A percentile compares a stretch with the other conserved stretches of the same genome.
phyloP scores from a whole-genome alignment of 768 basidiomycete species.

The Tubosaeta sp. region DNA sequence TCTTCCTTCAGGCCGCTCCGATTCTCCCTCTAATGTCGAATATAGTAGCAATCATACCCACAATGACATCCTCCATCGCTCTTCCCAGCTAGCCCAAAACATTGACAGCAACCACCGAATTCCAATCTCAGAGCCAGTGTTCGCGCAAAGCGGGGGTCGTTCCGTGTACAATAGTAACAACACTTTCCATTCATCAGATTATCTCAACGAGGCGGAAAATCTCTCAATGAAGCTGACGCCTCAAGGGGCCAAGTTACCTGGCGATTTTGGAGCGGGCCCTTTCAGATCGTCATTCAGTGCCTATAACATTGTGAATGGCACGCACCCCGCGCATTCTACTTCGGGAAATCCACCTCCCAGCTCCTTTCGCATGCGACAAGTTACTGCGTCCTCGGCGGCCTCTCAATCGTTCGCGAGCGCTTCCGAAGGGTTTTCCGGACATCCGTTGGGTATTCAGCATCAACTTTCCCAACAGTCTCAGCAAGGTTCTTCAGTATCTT shows the following conservation, averaged over 20 bases:
- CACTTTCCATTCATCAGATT: conserved; percentile 32
- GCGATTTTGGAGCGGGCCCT: conserved; percentile 34
- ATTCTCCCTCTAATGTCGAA: conserved; percentile 44
- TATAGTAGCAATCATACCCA: conserved; percentile 35
- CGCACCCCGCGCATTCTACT: conserved; percentile 19
- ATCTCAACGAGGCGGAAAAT: conserved; percentile 30
- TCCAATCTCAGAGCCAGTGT: conserved; percentile 26
- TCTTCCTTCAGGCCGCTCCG: conserved; percentile 44
- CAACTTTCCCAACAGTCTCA: conserved; percentile 35
- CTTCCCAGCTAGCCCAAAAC: conserved; percentile 24
- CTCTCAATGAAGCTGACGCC: conserved; percentile 31
- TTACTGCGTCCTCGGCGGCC: conserved; percentile 22
- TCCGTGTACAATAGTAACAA: conserved; percentile 41
- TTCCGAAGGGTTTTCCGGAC: conserved; percentile 24
- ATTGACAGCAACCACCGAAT: conserved; percentile 34
- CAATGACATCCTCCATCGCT: conserved; percentile 27
- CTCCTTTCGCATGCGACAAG: conserved; percentile 36
- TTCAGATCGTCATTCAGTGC: conserved; percentile 36
- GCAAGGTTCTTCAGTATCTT: conserved; percentile 21
- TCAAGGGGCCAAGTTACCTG: conserved; percentile 25
- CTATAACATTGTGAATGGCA: conserved; percentile 25
- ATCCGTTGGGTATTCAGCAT: conserved; percentile 30
- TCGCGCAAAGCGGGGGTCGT: conserved; percentile 30
- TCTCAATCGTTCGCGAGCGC: conserved; percentile 24
- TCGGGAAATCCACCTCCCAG: conserved; percentile 31